Evolutionary conservation across 1,139 yeast genomes (phyloP).

Genomic region (Magnusiomyces fungicola): DNA sequence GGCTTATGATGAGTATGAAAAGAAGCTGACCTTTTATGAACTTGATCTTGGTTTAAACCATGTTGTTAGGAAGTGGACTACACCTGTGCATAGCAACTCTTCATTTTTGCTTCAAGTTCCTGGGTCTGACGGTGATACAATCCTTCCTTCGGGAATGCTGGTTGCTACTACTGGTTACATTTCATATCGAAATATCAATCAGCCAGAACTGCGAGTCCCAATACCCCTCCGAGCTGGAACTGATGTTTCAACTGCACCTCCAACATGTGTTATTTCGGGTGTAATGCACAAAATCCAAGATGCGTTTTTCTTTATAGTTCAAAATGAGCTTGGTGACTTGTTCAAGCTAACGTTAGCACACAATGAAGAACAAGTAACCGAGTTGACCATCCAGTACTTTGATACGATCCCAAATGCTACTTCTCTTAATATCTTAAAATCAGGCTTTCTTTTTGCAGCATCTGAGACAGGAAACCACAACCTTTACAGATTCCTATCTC

Average conservation of each 20-base stretch:
- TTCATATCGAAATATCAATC: constrained; percentile 38
- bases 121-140: constrained; percentile 39
- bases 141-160: constrained; percentile 57
- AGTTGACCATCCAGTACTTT: constrained; percentile 51
- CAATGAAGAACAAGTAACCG: constrained; percentile 34
- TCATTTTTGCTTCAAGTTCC: constrained; percentile 41
- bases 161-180: constrained; percentile 44
- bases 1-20: constrained; percentile 24
- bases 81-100: constrained; percentile 37
- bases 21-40: constrained; percentile 58
- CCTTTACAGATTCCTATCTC: constrained; percentile 67
- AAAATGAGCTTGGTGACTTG: constrained; percentile 67
- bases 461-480: constrained; percentile 54
- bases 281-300: constrained; percentile 44
- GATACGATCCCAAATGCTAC: constrained; percentile 63
- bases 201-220: constrained; percentile 37
- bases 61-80: constrained; percentile 47
- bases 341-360: constrained; percentile 55
- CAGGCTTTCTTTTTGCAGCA: constrained; percentile 71
- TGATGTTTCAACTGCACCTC: constrained; percentile 27
- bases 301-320: constrained; percentile 64
- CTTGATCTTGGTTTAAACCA: constrained; percentile 81
- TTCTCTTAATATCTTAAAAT: constrained; percentile 52
- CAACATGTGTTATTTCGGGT: constrained; percentile 43
- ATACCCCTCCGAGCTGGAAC: constrained; percentile 24